Percentiles rank a stretch among this genome's conserved stretches.
phyloP scores from a whole-genome alignment of 345 rosid species.

The Melaleuca quinquenervia region DNA sequence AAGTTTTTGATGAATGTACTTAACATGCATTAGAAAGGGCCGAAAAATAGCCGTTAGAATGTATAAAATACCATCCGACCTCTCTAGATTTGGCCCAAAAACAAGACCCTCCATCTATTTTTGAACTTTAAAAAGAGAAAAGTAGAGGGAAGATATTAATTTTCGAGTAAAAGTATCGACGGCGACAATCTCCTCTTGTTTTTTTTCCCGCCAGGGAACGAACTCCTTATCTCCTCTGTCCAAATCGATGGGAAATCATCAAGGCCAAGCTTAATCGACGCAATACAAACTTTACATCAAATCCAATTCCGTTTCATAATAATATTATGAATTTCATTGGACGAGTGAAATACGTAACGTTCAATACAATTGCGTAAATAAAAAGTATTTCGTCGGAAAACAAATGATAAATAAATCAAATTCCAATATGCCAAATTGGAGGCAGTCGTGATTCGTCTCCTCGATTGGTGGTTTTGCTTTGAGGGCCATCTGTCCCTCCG shows the following conservation, averaged over 20 bases:
- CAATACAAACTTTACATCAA: too few relatives aligned
- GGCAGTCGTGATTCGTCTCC: neutral
- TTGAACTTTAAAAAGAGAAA: neutral
- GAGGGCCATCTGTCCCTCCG: neutral
- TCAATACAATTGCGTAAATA: too few relatives aligned
- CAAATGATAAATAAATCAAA: too few relatives aligned
- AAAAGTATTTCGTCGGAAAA: too few relatives aligned
- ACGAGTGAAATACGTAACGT: neutral
- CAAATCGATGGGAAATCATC: too few relatives aligned
- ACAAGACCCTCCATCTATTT: neutral
- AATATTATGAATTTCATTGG: too few relatives aligned
- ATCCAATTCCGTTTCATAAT: too few relatives aligned
- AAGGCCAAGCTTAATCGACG: too few relatives aligned
- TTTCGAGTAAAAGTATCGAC: neutral
- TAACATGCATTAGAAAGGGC: neutral
- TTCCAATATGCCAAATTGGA: too few relatives aligned
- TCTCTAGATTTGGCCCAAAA: neutral
- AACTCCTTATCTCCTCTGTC: neutral
- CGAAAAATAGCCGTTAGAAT: too few relatives aligned
- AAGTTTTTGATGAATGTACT: neutral
- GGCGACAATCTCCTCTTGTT: neutral
- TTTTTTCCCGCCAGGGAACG: neutral
- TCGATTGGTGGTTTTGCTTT: neutral
- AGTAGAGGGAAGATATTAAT: neutral
- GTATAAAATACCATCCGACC: neutral